Percentiles rank a stretch among this genome's conserved stretches.
Conservation (phyloP, 1,284 basidiomycete genomes). For the Naganishia sp. region DNA sequence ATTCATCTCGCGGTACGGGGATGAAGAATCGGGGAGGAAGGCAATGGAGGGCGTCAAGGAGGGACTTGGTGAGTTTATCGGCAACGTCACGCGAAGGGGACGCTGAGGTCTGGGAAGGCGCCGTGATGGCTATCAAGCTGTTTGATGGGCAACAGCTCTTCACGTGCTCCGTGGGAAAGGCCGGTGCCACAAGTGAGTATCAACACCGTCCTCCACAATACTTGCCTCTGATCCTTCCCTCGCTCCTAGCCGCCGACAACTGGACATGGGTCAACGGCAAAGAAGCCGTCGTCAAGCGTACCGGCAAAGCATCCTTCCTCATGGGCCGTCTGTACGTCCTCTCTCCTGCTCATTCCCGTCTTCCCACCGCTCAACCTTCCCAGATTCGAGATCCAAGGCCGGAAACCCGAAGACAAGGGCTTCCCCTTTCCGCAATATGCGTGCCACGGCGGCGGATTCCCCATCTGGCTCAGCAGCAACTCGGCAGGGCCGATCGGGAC, state of each 20-base stretch:
- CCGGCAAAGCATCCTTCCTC: constrained; percentile 45
- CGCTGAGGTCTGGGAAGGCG: constrained; percentile 33
- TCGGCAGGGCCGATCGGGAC: constrained; percentile 47
- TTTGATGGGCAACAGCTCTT: constrained; percentile 50
- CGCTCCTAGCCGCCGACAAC: constrained; percentile 27
- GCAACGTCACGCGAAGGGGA: background rate
- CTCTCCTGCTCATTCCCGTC: background rate
- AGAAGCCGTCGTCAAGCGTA: constrained; percentile 47
- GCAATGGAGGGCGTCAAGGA: constrained; percentile 28
- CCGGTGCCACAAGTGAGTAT: constrained; percentile 44
- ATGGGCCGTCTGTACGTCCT: constrained; percentile 44
- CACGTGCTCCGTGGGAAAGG: constrained; percentile 42
- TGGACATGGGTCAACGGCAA: constrained; percentile 49
- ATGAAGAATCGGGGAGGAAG: constrained; percentile 11
- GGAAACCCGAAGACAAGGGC: constrained; percentile 40
- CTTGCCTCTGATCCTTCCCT: background rate
- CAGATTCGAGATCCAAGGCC: constrained; percentile 38
- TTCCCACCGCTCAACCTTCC: background rate
- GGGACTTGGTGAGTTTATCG: constrained; percentile 20
- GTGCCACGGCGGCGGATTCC: constrained; percentile 52
- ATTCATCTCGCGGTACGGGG: constrained; percentile 38
- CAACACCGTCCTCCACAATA: no score
- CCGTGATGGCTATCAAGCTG: constrained; percentile 47
- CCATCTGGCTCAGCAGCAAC: constrained; percentile 47
- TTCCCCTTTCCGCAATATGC: constrained; percentile 47